Conservation (phyloP, 495 filamentous ascomycete species). For the Podospora bellae-mahoneyi region DNA sequence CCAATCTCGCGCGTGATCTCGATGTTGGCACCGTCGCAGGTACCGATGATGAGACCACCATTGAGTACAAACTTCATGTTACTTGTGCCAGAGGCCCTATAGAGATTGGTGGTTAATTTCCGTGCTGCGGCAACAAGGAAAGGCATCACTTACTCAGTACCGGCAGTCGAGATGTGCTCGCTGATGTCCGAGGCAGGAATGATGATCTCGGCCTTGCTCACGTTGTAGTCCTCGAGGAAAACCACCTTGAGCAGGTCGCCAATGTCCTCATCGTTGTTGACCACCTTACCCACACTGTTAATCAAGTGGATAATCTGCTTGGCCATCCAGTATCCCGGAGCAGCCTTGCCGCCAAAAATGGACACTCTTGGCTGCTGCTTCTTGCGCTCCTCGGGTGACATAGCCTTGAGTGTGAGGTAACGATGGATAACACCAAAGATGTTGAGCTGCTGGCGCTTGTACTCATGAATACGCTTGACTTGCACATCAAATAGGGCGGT, state of each 20-base stretch:
- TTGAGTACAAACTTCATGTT: constrained; percentile 99
- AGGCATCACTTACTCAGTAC: constrained; percentile 58
- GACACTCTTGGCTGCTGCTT: constrained; percentile 88
- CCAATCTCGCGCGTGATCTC: constrained; percentile 97
- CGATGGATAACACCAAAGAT: constrained; percentile 97
- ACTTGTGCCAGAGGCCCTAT: constrained; percentile 51
- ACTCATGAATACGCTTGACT: constrained; percentile 98
- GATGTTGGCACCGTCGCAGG: constrained; percentile 96
- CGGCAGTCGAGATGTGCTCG: constrained; percentile 97
- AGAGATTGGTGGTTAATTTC: not conserved
- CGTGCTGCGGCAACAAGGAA: not conserved
- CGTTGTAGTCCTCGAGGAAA: constrained; percentile 97
- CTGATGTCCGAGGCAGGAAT: constrained; percentile 91
- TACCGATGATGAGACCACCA: constrained; percentile 94
- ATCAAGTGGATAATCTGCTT: constrained; percentile 98
- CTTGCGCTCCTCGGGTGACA: constrained; percentile 80
- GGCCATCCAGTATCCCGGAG: constrained; percentile 99
- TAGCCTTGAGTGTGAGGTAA: constrained; percentile 81
- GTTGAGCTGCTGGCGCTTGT: constrained; percentile 98
- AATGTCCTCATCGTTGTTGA: constrained; percentile 88
- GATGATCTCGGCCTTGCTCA: constrained; percentile 98
- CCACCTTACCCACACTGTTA: constrained; percentile 84
- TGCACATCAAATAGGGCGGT: constrained; percentile 91
- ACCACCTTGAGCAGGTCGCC: constrained; percentile 95
- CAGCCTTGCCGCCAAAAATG: constrained; percentile 97